Conservation (phyloP, 2,329 filamentous ascomycete species). For the Hymenoscyphus linearis region DNA sequence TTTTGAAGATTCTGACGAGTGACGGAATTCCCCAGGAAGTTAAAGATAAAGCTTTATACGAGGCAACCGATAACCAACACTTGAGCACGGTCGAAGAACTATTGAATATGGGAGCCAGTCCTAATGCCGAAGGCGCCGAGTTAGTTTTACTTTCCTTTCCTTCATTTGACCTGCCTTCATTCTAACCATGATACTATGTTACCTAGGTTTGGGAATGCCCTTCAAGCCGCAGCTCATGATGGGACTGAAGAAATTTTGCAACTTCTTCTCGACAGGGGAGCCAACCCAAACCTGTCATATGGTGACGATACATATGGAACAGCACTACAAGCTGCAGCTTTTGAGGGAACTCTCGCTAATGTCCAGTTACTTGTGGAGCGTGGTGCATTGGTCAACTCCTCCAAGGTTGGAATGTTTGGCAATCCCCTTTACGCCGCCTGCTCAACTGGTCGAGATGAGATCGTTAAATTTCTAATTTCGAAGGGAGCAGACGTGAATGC, state of each 20-base stretch:
- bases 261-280: background rate
- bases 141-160: background rate
- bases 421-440: constrained; percentile 1
- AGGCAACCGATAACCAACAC: background rate
- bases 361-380: background rate
- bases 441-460: background rate
- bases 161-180: background rate
- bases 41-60: background rate
- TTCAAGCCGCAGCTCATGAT: constrained; percentile 3
- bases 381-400: background rate
- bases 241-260: background rate
- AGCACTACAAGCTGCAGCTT: background rate
- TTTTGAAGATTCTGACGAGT: background rate
- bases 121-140: constrained; percentile 1
- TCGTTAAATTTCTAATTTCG: background rate
- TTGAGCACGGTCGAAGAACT: background rate
- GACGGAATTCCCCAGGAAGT: background rate
- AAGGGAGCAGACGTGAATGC: constrained; percentile 1
- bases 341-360: background rate
- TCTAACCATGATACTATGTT: too few relatives aligned
- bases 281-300: background rate
- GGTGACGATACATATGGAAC: background rate
- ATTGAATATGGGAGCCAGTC: constrained; percentile 2
- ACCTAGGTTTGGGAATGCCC: background rate
- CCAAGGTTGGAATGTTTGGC: background rate